These are phyloP conservation scores for Saccharomycopsis oosterbeekiorum DNA, from an alignment of 805 yeast species.

Conservation along the genomic window DNA sequence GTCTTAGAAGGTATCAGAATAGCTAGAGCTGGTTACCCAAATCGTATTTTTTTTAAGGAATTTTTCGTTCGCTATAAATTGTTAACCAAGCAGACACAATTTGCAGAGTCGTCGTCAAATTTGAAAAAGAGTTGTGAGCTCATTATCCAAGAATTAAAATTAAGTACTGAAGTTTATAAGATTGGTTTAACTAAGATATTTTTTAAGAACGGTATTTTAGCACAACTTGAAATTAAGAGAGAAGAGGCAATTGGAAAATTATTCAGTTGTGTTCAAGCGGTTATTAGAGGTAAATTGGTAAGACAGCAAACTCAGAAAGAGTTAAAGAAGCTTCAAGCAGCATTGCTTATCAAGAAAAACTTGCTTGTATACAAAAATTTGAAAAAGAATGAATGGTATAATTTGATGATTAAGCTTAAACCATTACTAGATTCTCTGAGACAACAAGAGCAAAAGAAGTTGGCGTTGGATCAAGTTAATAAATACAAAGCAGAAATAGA, in stretches of 20 bases:
- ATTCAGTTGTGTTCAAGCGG: conserved; percentile 53
- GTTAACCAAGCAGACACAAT: conserved; percentile 41
- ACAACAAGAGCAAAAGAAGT: conserved; percentile 42
- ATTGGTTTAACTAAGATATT: conserved; percentile 89
- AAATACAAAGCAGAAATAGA: conserved; percentile 38
- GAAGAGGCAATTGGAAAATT: conserved; percentile 51
- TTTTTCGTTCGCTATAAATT: conserved; percentile 69
- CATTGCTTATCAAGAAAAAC: conserved; percentile 55
- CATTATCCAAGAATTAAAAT: conserved; percentile 49
- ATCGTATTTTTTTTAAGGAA: conserved; percentile 74
- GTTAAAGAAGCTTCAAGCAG: conserved; percentile 57
- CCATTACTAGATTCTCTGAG: conserved; percentile 64
- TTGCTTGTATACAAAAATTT: conserved; percentile 42
- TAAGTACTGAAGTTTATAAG: conserved; percentile 76
- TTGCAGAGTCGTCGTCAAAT: conserved; percentile 26
- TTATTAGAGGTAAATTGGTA: conserved; percentile 51
- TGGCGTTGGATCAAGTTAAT: conserved; percentile 44
- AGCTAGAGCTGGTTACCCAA: conserved; percentile 95
- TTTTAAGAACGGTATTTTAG: conserved; percentile 94
- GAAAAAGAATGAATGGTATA: conserved; percentile 67
- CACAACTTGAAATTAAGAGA: conserved; percentile 71
- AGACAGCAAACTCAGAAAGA: conserved; percentile 39
- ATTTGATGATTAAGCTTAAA: conserved; percentile 55
- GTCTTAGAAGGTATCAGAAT: conserved; percentile 96
- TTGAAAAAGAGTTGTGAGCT: conserved; percentile 61